Percentiles rank a stretch among this genome's conserved stretches.
Conservation (phyloP, 2,329 filamentous ascomycete species). For the Colletotrichum godetiae region DNA sequence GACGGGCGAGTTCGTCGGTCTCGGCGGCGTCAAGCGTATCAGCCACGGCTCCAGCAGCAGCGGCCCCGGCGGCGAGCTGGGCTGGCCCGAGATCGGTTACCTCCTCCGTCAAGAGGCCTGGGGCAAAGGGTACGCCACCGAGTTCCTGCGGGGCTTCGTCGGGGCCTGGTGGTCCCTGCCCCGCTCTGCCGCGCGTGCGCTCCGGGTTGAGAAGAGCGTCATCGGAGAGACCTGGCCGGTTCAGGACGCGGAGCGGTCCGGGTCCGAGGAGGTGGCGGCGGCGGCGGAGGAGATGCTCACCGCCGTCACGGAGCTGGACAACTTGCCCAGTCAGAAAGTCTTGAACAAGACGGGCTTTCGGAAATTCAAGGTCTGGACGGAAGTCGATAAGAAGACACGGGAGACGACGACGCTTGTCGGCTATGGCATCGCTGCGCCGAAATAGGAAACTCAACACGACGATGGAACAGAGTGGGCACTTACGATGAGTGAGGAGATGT, state of each 20-base stretch:
- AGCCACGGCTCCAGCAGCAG: conserved; percentile 36
- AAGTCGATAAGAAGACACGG: conserved; percentile 38
- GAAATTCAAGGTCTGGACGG: conserved; percentile 53
- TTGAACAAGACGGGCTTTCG: conserved; percentile 67
- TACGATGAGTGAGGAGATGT: background rate
- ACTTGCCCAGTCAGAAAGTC: conserved; percentile 66
- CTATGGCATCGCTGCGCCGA: conserved; percentile 11
- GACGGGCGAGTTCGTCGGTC: conserved; percentile 63
- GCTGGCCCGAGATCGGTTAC: conserved; percentile 71
- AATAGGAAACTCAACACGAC: background rate
- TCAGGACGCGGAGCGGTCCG: too few relatives aligned
- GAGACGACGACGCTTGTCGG: conserved; percentile 11
- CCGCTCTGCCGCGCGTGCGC: conserved; percentile 53
- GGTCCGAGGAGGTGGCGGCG: conserved; percentile 39
- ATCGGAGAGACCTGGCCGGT: conserved; percentile 38
- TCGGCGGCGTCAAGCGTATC: conserved; percentile 55
- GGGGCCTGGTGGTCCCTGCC: conserved; percentile 61
- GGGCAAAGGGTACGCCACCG: conserved; percentile 68
- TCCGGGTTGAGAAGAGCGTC: conserved; percentile 55
- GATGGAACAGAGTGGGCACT: background rate
- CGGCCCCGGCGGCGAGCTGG: conserved; percentile 47
- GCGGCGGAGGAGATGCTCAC: conserved; percentile 53
- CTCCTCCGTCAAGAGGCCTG: conserved; percentile 64
- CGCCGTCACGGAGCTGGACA: conserved; percentile 60
- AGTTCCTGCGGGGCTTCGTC: conserved; percentile 62